Evolutionary conservation across 371 early-diverging fungal species (phyloP).

Genomic region (Saksenaea vasiformis): DNA sequence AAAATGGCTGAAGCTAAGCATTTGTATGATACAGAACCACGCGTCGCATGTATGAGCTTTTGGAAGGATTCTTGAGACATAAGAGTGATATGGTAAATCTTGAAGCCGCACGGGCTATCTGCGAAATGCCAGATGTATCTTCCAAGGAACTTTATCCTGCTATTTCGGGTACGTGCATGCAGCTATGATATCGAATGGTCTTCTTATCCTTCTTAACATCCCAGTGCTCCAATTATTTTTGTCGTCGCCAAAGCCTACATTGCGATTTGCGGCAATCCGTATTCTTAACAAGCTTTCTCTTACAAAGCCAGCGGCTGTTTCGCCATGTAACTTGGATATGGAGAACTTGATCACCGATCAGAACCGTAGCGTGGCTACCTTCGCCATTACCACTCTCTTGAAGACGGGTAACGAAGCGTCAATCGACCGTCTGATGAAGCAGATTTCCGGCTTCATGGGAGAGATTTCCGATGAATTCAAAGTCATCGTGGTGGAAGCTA

Average conservation of each 20-base stretch:
- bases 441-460: constrained; percentile 94
- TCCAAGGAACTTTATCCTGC: constrained; percentile 90
- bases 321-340: constrained; percentile 96
- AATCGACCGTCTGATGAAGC: constrained; percentile 98
- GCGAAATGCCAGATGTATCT: constrained; percentile 82
- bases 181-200: not conserved
- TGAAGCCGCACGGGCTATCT: constrained; percentile 98
- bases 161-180: constrained; percentile 67
- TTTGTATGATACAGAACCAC: constrained; percentile 50
- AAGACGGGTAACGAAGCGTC: constrained; percentile 98
- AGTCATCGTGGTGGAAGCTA: constrained; percentile 96
- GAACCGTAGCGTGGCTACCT: constrained; percentile 97
- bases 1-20: not conserved
- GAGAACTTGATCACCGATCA: constrained; percentile 95
- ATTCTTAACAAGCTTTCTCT: constrained; percentile 91
- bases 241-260: constrained; percentile 87
- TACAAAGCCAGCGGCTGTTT: constrained; percentile 86
- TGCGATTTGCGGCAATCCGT: constrained; percentile 96
- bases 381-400: constrained; percentile 97
- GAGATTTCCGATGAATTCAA: constrained; percentile 99
- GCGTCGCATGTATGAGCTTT: constrained; percentile 74
- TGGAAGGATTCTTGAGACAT: constrained; percentile 92
- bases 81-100: constrained; percentile 96
- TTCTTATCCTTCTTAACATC: not conserved
- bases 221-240: constrained; percentile 89